A percentile compares a stretch with the other conserved stretches of the same genome.
These are phyloP conservation scores for Drosera capensis DNA, from an alignment of 148 eudicot species.

Conservation along the genomic window DNA sequence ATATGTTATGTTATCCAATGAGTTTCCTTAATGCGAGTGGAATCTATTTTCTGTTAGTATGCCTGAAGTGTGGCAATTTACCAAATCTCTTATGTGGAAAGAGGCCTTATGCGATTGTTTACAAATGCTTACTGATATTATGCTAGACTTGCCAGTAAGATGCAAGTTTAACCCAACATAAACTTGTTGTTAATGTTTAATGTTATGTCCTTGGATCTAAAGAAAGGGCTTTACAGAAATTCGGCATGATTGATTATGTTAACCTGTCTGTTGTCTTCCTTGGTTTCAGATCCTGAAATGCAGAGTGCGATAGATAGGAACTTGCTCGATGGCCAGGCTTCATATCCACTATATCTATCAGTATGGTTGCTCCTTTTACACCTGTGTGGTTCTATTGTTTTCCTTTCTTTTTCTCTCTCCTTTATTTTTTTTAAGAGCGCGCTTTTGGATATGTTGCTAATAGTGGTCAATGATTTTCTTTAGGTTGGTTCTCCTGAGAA, in stretches of 20 bases:
- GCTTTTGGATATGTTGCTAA: neutral
- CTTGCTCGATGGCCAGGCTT: constrained; percentile 51
- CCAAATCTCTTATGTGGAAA: too few relatives aligned
- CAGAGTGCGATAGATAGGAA: constrained; percentile 46
- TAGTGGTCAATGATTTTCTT: constrained; percentile 1
- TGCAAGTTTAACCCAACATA: too few relatives aligned
- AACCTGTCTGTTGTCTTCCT: neutral
- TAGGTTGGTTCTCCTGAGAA: constrained; percentile 57
- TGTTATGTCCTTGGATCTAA: neutral
- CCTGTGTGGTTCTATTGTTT: neutral
- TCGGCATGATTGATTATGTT: neutral
- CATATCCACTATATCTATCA: constrained; percentile 50
- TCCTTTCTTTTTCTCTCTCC: neutral
- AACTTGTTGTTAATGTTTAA: too few relatives aligned
- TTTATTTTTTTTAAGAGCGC: neutral
- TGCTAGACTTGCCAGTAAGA: too few relatives aligned
- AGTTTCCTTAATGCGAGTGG: neutral
- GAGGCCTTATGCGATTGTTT: too few relatives aligned
- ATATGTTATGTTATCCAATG: neutral
- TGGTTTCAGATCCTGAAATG: constrained; percentile 56
- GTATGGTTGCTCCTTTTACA: constrained; percentile 14
- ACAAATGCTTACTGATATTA: too few relatives aligned
- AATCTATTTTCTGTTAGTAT: too few relatives aligned
- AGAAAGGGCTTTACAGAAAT: neutral
- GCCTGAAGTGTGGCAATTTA: too few relatives aligned